Conservation (phyloP, 1,139 yeast species). For the Eremothecium coryli region DNA sequence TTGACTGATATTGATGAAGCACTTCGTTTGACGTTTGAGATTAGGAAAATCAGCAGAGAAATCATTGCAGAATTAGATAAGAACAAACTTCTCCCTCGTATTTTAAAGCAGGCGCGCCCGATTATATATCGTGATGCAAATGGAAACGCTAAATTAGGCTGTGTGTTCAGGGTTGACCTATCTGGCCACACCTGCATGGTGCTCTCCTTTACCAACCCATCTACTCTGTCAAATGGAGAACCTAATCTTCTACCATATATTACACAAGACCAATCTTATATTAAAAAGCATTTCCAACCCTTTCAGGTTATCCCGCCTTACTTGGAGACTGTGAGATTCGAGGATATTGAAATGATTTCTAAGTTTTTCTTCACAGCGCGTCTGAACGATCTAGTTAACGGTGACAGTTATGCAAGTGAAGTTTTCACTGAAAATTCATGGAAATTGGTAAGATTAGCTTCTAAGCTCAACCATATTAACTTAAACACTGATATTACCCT, state of each 20-base stretch:
- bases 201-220: slow-evolving; percentile 25
- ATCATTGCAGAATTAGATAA: slow-evolving; percentile 42
- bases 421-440: slow-evolving; percentile 38
- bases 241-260: slow-evolving; percentile 45
- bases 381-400: slow-evolving; percentile 39
- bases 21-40: slow-evolving; percentile 39
- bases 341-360: slow-evolving; percentile 43
- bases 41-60: slow-evolving; percentile 37
- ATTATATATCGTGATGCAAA: slow-evolving; percentile 47
- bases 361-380: slow-evolving; percentile 37
- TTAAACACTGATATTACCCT: slow-evolving; percentile 41
- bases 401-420: slow-evolving; percentile 36
- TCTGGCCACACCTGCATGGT: slow-evolving; percentile 31
- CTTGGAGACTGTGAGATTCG: slow-evolving; percentile 39
- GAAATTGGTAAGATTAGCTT: slow-evolving; percentile 36
- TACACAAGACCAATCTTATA: slow-evolving; percentile 33
- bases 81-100: slow-evolving; percentile 39
- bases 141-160: slow-evolving; percentile 43
- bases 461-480: slow-evolving; percentile 39
- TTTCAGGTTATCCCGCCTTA: slow-evolving; percentile 33
- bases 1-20: slow-evolving; percentile 37
- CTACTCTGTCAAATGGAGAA: slow-evolving; percentile 21
- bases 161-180: slow-evolving; percentile 39
- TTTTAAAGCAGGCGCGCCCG: slow-evolving; percentile 51
- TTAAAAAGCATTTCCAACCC: slow-evolving; percentile 27